Base-by-base conservation (phyloP, 108 stramenopile species). In the Pelagomonas calceolata region DNA sequence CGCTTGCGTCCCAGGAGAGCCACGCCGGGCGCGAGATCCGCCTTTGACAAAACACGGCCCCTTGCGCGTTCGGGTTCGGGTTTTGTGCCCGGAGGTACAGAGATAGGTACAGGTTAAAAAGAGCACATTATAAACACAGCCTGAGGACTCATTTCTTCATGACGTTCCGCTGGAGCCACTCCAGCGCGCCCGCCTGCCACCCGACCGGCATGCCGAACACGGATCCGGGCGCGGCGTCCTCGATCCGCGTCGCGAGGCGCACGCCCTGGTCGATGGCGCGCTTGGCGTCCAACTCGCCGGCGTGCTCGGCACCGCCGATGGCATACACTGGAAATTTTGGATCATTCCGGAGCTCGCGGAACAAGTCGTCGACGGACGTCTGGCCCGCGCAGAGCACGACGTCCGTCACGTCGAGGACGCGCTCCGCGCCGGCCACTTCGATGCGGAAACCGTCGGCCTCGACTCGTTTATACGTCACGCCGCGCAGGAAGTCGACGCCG, bases 181-280 rank as follows among this genome's bases (percentile, higher is more conserved):
- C 12, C 9, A 43, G 39, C 9, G 39, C 39, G 9, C 9, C 5
- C 39, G 39, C 39, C 39, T 43, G 39, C 39, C 39, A 43, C 9
- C 39, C 39, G 39, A 43, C 39, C 9, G 51, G 51, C 51, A 60
- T 60, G 21, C 29, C 51, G 51, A 60, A 12, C 21, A 60, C 51
- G 51, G 51, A 17, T 17, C 51, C 51, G 21, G 51, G 21, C 21
- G 3, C 21, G 26, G 51, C 51, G 51, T 4, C 10, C 21, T 60
- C 51, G 51, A 60, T 60, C 7, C 7, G 74, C n/a, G 82, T 36
- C 34, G 97, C 97, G 32, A 98, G 82, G 68, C 97, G 80, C 26
- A 90, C 94, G 37, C 94, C 97, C 91, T 96, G 96, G 76, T 98
- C 97, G 76, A 98, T 96, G 31, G 97, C 97, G 39, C 94, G 81